Percentiles rank a stretch among this genome's conserved stretches.
Evolutionary conservation across 73 alveolate genomes (phyloP).

Genomic region (Paramecium pentaurelia): DNA sequence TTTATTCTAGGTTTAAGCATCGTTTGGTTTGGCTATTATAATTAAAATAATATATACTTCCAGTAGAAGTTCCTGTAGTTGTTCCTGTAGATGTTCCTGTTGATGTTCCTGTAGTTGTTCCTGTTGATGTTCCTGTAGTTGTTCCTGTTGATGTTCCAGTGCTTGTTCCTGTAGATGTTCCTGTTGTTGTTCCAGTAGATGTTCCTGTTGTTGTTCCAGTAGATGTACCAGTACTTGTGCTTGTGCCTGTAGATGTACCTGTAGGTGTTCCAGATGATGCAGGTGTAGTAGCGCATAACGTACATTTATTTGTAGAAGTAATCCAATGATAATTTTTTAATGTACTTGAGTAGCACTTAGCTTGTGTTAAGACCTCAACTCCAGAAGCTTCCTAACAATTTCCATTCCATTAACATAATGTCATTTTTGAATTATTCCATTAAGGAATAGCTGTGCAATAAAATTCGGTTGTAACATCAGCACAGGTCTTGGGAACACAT

Average conservation of each 20-base stretch:
- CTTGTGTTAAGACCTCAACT: not conserved
- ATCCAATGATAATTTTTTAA: not conserved
- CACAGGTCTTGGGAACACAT: not conserved
- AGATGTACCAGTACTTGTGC: not conserved
- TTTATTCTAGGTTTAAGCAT: not conserved
- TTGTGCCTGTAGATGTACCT: not conserved
- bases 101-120: not conserved
- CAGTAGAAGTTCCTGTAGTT: not conserved
- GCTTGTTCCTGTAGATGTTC: not conserved
- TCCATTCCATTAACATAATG: conserved; percentile 5
- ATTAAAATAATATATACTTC: not conserved
- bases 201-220: not conserved
- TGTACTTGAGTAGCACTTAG: not conserved
- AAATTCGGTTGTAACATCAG: not conserved
- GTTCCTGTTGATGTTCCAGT: not conserved
- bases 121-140: not conserved
- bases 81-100: not conserved
- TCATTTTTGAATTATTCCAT: not conserved
- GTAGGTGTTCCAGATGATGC: conserved; percentile 7
- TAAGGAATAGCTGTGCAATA: not conserved
- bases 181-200: not conserved
- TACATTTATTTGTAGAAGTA: conserved; percentile 17
- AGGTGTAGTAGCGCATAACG: not conserved
- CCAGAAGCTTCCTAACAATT: not conserved
- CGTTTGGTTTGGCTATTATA: not conserved